phyloP scores from a whole-genome alignment of 331 rosid species.

The Acacia pycnantha region DNA sequence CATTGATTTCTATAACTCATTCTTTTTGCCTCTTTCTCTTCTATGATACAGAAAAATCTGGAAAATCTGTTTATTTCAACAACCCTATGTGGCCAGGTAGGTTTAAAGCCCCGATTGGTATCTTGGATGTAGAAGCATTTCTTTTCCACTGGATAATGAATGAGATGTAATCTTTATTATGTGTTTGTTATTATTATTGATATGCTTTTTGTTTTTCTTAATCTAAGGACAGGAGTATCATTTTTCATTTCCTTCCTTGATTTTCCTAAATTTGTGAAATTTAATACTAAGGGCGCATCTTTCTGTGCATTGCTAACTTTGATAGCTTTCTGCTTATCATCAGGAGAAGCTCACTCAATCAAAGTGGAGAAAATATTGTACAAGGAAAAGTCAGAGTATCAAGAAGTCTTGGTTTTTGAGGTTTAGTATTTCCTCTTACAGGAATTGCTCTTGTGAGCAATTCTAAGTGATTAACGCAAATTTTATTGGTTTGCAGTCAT shows the following conservation, averaged over 20 bases:
- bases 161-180: neutral
- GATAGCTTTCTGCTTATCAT: slow-evolving; percentile 16
- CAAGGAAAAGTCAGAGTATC: slow-evolving; percentile 77
- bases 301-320: neutral
- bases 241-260: neutral
- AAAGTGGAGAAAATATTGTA: slow-evolving; percentile 64
- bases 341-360: slow-evolving; percentile 94
- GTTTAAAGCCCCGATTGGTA: neutral
- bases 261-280: neutral
- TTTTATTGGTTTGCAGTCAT: slow-evolving; percentile 57
- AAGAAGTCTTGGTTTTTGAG: slow-evolving; percentile 92
- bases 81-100: slow-evolving; percentile 99
- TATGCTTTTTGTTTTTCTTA: neutral
- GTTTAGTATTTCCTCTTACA: slow-evolving; percentile 44
- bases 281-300: neutral
- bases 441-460: slow-evolving; percentile 20
- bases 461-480: slow-evolving; percentile 8
- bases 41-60: slow-evolving; percentile 50
- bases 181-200: neutral
- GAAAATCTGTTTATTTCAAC: slow-evolving; percentile 68
- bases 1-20: slow-evolving; percentile 14
- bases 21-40: slow-evolving; percentile 3
- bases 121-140: neutral
- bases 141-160: neutral
- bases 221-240: neutral